phyloP scores from a whole-genome alignment of 148 eudicot species.

The Vaccinium vitisidaea region DNA sequence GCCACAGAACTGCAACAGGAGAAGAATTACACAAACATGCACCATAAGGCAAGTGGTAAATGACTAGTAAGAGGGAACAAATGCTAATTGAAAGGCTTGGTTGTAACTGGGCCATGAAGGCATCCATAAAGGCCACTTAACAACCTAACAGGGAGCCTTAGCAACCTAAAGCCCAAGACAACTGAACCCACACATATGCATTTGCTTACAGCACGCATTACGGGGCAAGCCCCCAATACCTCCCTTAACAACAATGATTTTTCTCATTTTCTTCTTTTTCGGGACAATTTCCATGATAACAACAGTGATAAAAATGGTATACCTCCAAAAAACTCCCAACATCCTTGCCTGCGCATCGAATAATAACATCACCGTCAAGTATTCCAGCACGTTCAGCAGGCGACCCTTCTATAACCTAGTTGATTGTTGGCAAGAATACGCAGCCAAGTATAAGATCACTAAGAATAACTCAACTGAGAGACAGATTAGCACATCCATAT shows the following conservation, averaged over 20 bases:
- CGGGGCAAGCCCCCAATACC: not conserved
- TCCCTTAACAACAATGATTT: not conserved
- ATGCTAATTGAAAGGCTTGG: too few relatives aligned
- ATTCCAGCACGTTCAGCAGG: slow-evolving; percentile 3
- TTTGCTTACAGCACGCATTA: not conserved
- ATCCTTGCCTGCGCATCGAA: not conserved
- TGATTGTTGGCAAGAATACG: not conserved
- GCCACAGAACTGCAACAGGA: not conserved
- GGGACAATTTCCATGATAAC: not conserved
- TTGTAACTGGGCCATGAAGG: too few relatives aligned
- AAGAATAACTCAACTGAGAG: not conserved
- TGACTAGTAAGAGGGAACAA: too few relatives aligned
- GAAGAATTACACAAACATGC: too few relatives aligned
- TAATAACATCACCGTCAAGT: not conserved
- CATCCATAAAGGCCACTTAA: too few relatives aligned
- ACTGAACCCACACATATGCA: not conserved
- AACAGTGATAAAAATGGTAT: not conserved
- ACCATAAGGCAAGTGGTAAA: too few relatives aligned
- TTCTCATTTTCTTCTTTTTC: not conserved
- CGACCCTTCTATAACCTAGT: not conserved
- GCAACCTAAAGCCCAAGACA: not conserved
- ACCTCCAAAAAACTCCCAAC: not conserved
- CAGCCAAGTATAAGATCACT: not conserved
- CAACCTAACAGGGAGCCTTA: too few relatives aligned
- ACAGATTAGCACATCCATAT: not conserved